phyloP scores from a whole-genome alignment of 345 rosid genomes.

The Arabidopsis thaliana region TAIR10.1 NC_003076.8:23294501-23295000 shows the following conservation, averaged over 20 bases:
- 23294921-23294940: constrained; percentile 14
- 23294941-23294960: neutral
- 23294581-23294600: constrained; percentile 46
- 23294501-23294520: constrained; percentile 43
- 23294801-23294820: constrained; percentile 55
- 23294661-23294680: constrained; percentile 49
- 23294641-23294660: constrained; percentile 59
- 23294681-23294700: constrained; percentile 27
- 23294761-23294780: constrained; percentile 61
- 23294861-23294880: constrained; percentile 24
- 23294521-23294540: constrained; percentile 38
- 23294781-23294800: constrained; percentile 51
- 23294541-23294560: constrained; percentile 27
- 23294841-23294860: constrained; percentile 31
- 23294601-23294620: constrained; percentile 37
- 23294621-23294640: constrained; percentile 46
- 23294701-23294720: constrained; percentile 36
- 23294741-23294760: constrained; percentile 56
- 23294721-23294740: constrained; percentile 30
- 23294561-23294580: constrained; percentile 24
- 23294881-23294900: constrained; percentile 46
- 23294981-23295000: neutral
- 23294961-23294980: neutral
- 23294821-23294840: constrained; percentile 49
- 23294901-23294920: constrained; percentile 30